Evolutionary conservation across 306 rosid species (phyloP), one percentile per base, ranked within the genome.

Genomic region (Malus domestica): DNA sequence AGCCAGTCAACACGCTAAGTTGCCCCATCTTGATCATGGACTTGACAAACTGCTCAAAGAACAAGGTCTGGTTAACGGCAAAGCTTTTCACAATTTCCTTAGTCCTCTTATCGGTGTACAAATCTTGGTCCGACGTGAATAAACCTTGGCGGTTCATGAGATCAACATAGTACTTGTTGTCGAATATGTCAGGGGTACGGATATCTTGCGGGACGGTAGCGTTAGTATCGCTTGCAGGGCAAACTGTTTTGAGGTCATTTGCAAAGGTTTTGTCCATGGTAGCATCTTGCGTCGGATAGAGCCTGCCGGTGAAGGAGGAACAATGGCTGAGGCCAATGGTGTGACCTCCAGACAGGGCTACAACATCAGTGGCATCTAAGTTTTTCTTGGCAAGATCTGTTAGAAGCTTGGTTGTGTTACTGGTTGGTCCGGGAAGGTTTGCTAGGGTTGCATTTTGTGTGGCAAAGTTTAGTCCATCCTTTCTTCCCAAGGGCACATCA

Each of bases 91-190:
- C 93, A 33, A 85, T 82, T 1, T 72, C 87, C 22, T 67, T 85
- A 0, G 96, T 88, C 76, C 82, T 80, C 27, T 60, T 4, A 38
- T 82, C 73, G 0, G 15, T 73, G 51, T 61, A 72, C 73, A 90
- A 71, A 46, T 90, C 96, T 51, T 88, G 91, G 62, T 90, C 91
- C 0, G 93, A 90, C 1, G 90, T 90, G 76, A 90, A 90, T 32
- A 88, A 64, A 0, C 93, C 96, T 46, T 90, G 88, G 22, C 89
- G 80, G 63, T 84, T 85, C 85, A 85, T 15, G 18, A 90, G 80
- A 68, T 87, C 84, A 0, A 87, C 70, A 13, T 80, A 88, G 72
- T 90, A 90, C 72, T 87, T 87, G 83, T 90, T 88, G 58, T 90
- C 93, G 13, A 90, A 90, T 35, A 32, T 9, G 15, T 81, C 70